Evolutionary conservation across 768 basidiomycete species (phyloP).

Genomic region (Polyporus arcularius): DNA sequence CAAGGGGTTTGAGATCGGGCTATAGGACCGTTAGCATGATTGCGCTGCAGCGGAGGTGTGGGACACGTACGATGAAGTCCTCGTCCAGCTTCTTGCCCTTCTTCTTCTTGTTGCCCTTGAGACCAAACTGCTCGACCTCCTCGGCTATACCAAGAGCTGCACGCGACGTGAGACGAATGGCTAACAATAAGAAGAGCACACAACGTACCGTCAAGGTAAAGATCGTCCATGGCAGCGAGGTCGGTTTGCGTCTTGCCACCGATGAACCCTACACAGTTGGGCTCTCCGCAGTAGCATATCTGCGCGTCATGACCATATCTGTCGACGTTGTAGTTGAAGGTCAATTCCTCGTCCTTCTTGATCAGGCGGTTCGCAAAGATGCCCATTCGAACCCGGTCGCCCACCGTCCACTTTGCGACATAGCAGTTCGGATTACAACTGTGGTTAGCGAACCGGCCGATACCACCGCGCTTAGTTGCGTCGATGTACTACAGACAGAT

Average conservation of each 20-base stretch:
- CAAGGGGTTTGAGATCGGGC: conserved; percentile 78
- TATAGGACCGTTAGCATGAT: conserved; percentile 29
- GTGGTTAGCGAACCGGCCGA: conserved; percentile 97
- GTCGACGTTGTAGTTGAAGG: conserved; percentile 99
- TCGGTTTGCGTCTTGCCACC: conserved; percentile 99
- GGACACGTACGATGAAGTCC: conserved; percentile 74
- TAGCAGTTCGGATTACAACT: conserved; percentile 97
- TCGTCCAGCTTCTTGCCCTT: conserved; percentile 93
- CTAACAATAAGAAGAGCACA: background rate
- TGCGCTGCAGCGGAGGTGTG: background rate
- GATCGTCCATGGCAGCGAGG: conserved; percentile 89
- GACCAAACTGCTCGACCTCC: conserved; percentile 77
- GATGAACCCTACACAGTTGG: conserved; percentile 93
- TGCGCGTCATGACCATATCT: conserved; percentile 98
- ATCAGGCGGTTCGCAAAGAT: conserved; percentile 91
- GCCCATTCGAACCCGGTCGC: conserved; percentile 89
- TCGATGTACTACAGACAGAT: conserved; percentile 82
- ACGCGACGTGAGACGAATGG: conserved; percentile 2
- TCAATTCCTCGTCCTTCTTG: conserved; percentile 81
- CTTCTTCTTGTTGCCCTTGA: conserved; percentile 89
- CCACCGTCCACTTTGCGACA: conserved; percentile 98
- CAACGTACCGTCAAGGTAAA: conserved; percentile 83
- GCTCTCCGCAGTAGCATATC: conserved; percentile 91
- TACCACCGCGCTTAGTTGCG: conserved; percentile 95
- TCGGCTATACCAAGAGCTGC: conserved; percentile 92